Base-by-base conservation (phyloP, 345 rosid species). In the Rhodamnia rubescens region DNA sequence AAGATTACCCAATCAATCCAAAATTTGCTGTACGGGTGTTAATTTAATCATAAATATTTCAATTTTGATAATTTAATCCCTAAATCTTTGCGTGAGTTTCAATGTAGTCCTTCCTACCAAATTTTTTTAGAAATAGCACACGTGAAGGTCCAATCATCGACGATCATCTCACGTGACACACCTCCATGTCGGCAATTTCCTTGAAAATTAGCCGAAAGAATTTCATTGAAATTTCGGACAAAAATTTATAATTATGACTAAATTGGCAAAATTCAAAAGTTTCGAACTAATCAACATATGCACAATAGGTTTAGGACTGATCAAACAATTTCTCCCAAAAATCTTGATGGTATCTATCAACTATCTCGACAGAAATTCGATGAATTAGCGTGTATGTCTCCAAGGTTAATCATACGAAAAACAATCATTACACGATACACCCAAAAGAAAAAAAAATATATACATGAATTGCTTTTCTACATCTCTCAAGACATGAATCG, bases 131-230 rank as follows among this genome's bases (percentile, higher is more conserved):
- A 49, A 49, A 49, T 49, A 49, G 3, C 0, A 8, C 11, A 10
- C 11, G 11, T 49, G 11, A 2, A 2, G 0, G 10, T 59, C 0
- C 0, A 6, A 0, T 59, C 4, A n/a, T 7, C 8, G 0, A 8
- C 8, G 0, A 8, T 29, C 2, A 0, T 29, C 74, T 1, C 27
- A 27, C 0, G 0, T 15, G 32, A 9, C 22, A 61, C 11, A 29
- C 3, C 5, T 0, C 42, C 74, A 61, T 5, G 8, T 61, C 3
- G 9, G 6, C 18, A 15, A 61, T 61, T 49, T 11, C 51, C 12
- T 49, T 13, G 51, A 11, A 49, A 49, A 49, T 49, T 49, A 49
- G 13, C 51, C 9, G 5, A 47, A 47, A 47, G 10, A 11, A 47
- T 11, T 47, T 47, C 50, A 47, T 47, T 47, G 11, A 47, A 49